phyloP scores from a whole-genome alignment of 805 yeast species.

The Lipomyces japonicus region DNA sequence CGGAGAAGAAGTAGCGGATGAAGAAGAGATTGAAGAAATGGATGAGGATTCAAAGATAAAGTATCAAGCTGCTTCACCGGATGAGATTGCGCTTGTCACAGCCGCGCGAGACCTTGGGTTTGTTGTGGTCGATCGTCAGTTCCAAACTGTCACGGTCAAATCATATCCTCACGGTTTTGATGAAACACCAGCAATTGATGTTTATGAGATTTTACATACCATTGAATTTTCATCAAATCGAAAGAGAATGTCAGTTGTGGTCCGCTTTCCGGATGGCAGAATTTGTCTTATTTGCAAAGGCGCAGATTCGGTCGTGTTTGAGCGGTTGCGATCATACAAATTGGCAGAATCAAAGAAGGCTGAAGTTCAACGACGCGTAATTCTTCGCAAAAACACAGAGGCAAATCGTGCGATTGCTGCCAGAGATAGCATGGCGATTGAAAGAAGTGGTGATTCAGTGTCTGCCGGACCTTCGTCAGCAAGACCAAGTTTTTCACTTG shows the following conservation, averaged over 20 bases:
- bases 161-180: slow-evolving; percentile 83
- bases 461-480: background rate
- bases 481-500: slow-evolving; percentile 30
- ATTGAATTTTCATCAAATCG: slow-evolving; percentile 84
- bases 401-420: slow-evolving; percentile 60
- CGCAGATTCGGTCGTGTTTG: slow-evolving; percentile 87
- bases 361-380: slow-evolving; percentile 57
- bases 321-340: slow-evolving; percentile 56
- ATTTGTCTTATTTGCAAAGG: slow-evolving; percentile 86
- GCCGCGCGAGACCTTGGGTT: slow-evolving; percentile 96
- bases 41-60: slow-evolving; percentile 48
- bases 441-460: slow-evolving; percentile 1
- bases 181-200: slow-evolving; percentile 56
- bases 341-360: slow-evolving; percentile 60
- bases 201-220: slow-evolving; percentile 68
- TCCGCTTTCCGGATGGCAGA: slow-evolving; percentile 69
- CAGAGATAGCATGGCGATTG: slow-evolving; percentile 47
- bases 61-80: slow-evolving; percentile 95
- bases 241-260: slow-evolving; percentile 90
- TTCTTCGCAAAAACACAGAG: slow-evolving; percentile 67
- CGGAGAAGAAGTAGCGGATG: slow-evolving; percentile 10
- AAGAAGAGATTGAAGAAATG: slow-evolving; percentile 27
- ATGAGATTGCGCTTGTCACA: slow-evolving; percentile 85
- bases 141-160: slow-evolving; percentile 58
- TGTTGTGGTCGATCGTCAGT: slow-evolving; percentile 68